These are phyloP conservation scores for Oidiodendron maius DNA, from an alignment of 495 filamentous ascomycete genomes.

Conservation along the genomic window DNA sequence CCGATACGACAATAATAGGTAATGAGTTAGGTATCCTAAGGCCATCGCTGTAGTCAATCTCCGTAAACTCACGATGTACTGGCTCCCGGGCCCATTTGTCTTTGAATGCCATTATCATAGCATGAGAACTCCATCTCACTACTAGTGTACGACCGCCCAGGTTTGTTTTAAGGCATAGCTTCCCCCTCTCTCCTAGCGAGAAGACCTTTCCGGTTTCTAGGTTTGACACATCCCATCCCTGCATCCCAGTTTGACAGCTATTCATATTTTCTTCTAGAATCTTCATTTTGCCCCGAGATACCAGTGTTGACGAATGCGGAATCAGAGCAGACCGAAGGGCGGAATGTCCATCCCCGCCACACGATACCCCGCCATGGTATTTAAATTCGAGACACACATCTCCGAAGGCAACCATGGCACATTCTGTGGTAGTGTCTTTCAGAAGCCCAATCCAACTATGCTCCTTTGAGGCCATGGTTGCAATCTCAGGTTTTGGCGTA, in stretches of 20 bases:
- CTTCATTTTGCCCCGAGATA: neutral
- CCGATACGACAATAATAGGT: conserved; percentile 1
- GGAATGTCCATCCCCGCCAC: conserved; percentile 1
- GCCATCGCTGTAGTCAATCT: conserved; percentile 1
- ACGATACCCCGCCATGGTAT: neutral
- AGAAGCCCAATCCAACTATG: conserved; percentile 6
- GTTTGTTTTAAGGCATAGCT: neutral
- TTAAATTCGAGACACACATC: neutral
- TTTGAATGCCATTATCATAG: neutral
- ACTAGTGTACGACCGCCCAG: neutral
- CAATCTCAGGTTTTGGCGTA: conserved; percentile 7
- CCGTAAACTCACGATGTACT: conserved; percentile 4
- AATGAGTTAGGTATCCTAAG: neutral
- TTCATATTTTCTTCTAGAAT: neutral
- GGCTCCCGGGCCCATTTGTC: neutral
- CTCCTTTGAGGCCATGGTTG: neutral
- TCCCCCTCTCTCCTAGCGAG: neutral
- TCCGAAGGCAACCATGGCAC: conserved; percentile 3
- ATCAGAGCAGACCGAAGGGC: neutral
- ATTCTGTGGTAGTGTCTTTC: conserved; percentile 5
- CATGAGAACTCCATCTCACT: neutral
- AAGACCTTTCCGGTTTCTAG: neutral
- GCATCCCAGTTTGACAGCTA: neutral
- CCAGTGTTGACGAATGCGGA: neutral
- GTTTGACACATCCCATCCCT: neutral